These are phyloP conservation scores for Massariosphaeria phaeospora DNA, from an alignment of 495 filamentous ascomycete species.

Conservation along the genomic window DNA sequence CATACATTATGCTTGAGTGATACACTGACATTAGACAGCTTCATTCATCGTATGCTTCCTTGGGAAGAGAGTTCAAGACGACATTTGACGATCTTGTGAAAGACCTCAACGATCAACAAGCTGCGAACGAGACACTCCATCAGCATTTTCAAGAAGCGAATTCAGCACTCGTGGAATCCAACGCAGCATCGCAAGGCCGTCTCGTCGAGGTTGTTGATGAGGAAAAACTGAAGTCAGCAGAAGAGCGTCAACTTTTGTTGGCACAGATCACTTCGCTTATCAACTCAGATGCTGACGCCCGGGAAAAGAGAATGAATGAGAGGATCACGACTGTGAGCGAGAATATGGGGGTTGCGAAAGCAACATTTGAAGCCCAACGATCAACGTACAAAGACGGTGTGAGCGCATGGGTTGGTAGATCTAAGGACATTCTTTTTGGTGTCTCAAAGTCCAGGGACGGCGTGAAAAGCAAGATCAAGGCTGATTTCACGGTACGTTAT, in stretches of 20 bases:
- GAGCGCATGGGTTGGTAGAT: constrained; percentile 67
- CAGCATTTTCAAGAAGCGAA: constrained; percentile 65
- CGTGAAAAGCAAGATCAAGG: constrained; percentile 73
- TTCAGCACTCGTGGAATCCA: constrained; percentile 58
- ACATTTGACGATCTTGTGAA: constrained; percentile 75
- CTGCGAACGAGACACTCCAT: constrained; percentile 67
- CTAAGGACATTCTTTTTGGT: constrained; percentile 62
- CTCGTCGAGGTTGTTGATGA: constrained; percentile 70
- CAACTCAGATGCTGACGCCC: constrained; percentile 64
- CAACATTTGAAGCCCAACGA: constrained; percentile 52
- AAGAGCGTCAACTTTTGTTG: constrained; percentile 68
- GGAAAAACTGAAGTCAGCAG: constrained; percentile 66
- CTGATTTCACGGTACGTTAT: constrained; percentile 74
- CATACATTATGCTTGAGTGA: not conserved
- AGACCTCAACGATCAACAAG: constrained; percentile 70
- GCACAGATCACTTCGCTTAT: constrained; percentile 70
- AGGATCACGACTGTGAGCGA: constrained; percentile 57
- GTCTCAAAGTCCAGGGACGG: constrained; percentile 66
- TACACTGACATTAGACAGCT: constrained; percentile 48
- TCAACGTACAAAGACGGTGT: constrained; percentile 64
- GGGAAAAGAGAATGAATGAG: constrained; percentile 63
- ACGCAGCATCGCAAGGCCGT: constrained; percentile 56
- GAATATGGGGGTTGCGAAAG: constrained; percentile 54
- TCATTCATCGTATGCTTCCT: constrained; percentile 76
- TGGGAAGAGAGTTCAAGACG: constrained; percentile 81